phyloP scores from a whole-genome alignment of 257 asterid genomes.

The Solanum virginianum region DNA sequence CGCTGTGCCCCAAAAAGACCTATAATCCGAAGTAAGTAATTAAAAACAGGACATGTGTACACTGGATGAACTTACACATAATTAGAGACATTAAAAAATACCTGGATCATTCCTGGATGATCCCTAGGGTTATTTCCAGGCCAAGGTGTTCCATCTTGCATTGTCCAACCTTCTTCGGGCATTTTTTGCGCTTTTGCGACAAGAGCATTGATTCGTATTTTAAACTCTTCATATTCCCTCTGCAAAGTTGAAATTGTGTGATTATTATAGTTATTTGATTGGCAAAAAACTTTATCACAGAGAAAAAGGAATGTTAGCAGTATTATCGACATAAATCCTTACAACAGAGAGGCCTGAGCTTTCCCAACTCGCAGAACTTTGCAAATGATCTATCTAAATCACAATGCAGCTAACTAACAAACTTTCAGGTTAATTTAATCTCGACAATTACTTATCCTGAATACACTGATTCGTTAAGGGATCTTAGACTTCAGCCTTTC shows the following conservation, averaged over 20 bases:
- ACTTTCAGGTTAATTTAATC: neutral
- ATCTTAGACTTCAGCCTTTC: neutral
- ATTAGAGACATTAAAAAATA: neutral
- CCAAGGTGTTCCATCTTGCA: slow-evolving; percentile 82
- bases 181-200: slow-evolving; percentile 71
- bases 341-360: neutral
- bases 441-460: neutral
- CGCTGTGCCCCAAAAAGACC: slow-evolving; percentile 73
- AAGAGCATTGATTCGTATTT: slow-evolving; percentile 58
- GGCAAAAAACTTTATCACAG: neutral
- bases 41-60: neutral
- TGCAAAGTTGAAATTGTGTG: slow-evolving; percentile 9
- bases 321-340: neutral
- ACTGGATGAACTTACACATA: neutral
- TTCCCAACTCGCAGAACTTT: neutral
- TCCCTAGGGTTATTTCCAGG: slow-evolving; percentile 68
- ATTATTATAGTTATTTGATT: neutral
- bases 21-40: slow-evolving; percentile 1
- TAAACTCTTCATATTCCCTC: slow-evolving; percentile 76
- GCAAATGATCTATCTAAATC: neutral
- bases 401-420: neutral
- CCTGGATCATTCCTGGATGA: slow-evolving; percentile 78
- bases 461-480: neutral
- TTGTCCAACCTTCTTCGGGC: slow-evolving; percentile 86
- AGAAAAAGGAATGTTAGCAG: neutral